Evolutionary conservation across 495 filamentous ascomycete genomes (phyloP), one percentile per base, ranked within the genome.

Genomic region (Chaetomium fimeti): DNA sequence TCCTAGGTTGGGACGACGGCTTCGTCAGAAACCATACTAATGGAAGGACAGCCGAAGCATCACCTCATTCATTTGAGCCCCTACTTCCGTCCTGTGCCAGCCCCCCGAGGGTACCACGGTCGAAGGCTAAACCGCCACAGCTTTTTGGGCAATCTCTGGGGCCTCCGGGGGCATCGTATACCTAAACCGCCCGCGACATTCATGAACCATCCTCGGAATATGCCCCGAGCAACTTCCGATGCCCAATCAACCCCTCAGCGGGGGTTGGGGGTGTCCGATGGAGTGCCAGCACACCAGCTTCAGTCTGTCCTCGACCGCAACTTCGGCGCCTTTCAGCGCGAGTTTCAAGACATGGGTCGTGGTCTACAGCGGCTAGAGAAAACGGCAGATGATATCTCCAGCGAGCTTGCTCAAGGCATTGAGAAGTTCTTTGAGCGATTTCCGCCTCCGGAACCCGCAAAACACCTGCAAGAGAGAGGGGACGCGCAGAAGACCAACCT

Each of bases 141-240:
- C 48, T 62, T 62, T 16, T 15, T 62, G 22, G 55, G 36, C 60
- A 62, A 55, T 18, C 60, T 38, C 15, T 62, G 60, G 60, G 60
- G 60, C 4, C 60, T 62, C 38, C 59, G 42, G 9, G 1, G 4
- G n/a, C 29, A 61, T 36, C 59, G 45, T 38, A 12, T 2, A 13
- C 7, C 5, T 12, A 20, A 8, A n/a, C n/a, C 55, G 9, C 11
- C 55, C 18, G 42, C 55, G n/a, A 24, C 2, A 2, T 24, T 42
- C 16, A 29, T 15, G 6, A 3, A n/a, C 0, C 9, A 32, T 2
- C 18, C 40, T 20, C 13, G 18, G 9, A 28, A 7, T 15, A 36
- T 53, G 27, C 24, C 18, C 28, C 28, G 24, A 16, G 12, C 4
- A 61, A 61, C 6, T 40, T 6, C 25, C 15, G 24, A 48, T 16